phyloP scores from a whole-genome alignment of 2,329 filamentous ascomycete genomes.

The Thielaviopsis euricoi region DNA sequence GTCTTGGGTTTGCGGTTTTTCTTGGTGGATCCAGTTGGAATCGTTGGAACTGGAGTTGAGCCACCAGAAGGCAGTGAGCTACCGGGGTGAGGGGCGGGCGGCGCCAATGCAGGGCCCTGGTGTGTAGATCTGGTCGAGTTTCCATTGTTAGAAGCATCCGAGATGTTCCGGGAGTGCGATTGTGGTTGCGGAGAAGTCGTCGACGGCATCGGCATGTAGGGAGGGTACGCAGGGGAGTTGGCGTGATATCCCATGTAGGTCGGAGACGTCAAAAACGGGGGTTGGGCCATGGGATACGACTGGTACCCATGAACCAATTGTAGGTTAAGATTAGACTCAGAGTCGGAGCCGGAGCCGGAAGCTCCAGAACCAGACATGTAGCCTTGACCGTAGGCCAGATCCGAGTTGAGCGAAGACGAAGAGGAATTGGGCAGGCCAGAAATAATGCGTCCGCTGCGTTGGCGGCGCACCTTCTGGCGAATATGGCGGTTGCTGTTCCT shows the following conservation, averaged over 20 bases:
- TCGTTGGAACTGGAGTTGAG: slow-evolving; percentile 5
- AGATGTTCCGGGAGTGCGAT: background rate
- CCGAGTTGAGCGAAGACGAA: slow-evolving; percentile 49
- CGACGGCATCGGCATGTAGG: background rate
- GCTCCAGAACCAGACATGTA: slow-evolving; percentile 28
- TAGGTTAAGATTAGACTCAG: background rate
- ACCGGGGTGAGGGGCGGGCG: background rate
- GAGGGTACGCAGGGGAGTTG: background rate
- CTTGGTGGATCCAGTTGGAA: background rate
- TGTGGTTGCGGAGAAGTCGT: background rate
- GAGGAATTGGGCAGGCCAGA: slow-evolving; percentile 42
- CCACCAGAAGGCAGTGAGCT: slow-evolving; percentile 4
- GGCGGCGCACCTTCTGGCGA: slow-evolving; percentile 33
- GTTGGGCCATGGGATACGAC: background rate
- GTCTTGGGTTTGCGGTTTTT: slow-evolving; percentile 4
- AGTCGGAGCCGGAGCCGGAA: slow-evolving; percentile 8
- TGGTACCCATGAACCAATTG: background rate
- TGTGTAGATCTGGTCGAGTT: background rate
- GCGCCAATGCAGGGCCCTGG: background rate
- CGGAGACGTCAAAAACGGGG: background rate
- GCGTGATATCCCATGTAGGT: background rate
- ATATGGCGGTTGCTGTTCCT: slow-evolving; percentile 22
- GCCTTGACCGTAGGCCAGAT: slow-evolving; percentile 50
- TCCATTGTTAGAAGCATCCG: background rate
- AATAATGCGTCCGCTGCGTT: slow-evolving; percentile 29